Evolutionary conservation across 2,329 filamentous ascomycete genomes (phyloP), one percentile per base, ranked within the genome.

Genomic region (Polychaeton citri): DNA sequence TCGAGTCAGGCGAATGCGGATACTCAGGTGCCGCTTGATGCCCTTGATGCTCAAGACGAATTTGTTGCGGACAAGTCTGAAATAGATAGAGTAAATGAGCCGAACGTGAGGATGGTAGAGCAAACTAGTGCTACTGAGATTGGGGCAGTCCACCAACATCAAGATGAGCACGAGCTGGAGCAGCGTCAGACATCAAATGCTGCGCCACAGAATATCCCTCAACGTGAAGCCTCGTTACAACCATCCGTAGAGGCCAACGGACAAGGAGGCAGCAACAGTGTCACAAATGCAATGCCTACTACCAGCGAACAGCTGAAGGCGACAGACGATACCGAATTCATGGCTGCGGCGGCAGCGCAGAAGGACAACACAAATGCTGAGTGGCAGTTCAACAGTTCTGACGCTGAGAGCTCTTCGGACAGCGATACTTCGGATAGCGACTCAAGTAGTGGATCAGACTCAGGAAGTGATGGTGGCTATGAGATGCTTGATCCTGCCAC

Each of bases 401-500:
- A 66, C 16, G 76, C 74, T 2, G 73, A 78, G 42, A 71, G 70
- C 26, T 73, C 71, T 0, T 72, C 70, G n/a, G 69, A 71, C 34
- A 62, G 65, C 15, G 62, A 62, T 35, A 42, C 34, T 34, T 43
- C 43, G 6, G 47, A 50, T 40, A 45, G 45, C 2, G 54, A 53
- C 19, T 55, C 59, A 1, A 64, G 66, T 24, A 70, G 74, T 38
- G 71, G 72, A 40, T 72, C 70, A 2, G 71, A 51, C 33, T 44
- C 44, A n/a, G 48, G 46, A 16, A 52, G 72, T 36, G 76, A 76
- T 36, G 67, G 68, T 21, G 73, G 72, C 19, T 85, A 85, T 48
- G 73, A 81, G 36, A 68, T 87, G 30, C 66, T 95, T 1, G 79
- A 79, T 36, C 74, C 86, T 2, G 84, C 87, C 50, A 86, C 93